Conservation (phyloP, 2,329 filamentous ascomycete genomes). For the Fusarium nelsonii region DNA sequence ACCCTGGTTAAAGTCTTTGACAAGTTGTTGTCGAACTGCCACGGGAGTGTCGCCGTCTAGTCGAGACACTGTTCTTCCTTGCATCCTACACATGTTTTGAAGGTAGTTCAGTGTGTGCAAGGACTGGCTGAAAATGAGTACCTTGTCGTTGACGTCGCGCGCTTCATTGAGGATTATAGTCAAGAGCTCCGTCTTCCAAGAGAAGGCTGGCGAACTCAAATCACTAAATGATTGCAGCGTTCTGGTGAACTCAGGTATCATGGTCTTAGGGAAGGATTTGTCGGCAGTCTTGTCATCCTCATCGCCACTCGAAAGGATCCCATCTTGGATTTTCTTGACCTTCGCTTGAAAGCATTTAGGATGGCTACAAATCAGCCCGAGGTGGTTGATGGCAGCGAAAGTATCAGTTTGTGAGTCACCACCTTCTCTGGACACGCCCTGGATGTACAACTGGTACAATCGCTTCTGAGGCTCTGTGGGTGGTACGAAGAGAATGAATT, state of each 20-base stretch:
- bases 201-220: conserved; percentile 64
- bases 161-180: conserved; percentile 76
- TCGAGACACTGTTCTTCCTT: conserved; percentile 64
- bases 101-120: conserved; percentile 78
- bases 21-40: conserved; percentile 68
- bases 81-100: conserved; percentile 64
- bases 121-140: conserved; percentile 84
- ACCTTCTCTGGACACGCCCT: conserved; percentile 25
- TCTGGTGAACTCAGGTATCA: conserved; percentile 50
- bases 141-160: conserved; percentile 73
- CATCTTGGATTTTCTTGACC: conserved; percentile 35
- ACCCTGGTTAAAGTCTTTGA: conserved; percentile 76
- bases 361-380: conserved; percentile 66
- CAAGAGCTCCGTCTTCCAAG: conserved; percentile 77
- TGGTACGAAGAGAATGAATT: conserved; percentile 83
- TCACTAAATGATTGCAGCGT: conserved; percentile 55
- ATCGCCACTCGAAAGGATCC: not conserved
- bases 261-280: conserved; percentile 43
- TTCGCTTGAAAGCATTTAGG: conserved; percentile 61
- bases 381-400: conserved; percentile 55
- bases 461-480: conserved; percentile 73
- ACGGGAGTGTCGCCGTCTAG: conserved; percentile 76
- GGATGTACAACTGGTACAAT: conserved; percentile 68
- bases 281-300: conserved; percentile 9
- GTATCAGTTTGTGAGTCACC: conserved; percentile 36